Evolutionary conservation across 2,329 filamentous ascomycete species (phyloP).

Genomic region (Pseudopyrenochaeta lycopersici): DNA sequence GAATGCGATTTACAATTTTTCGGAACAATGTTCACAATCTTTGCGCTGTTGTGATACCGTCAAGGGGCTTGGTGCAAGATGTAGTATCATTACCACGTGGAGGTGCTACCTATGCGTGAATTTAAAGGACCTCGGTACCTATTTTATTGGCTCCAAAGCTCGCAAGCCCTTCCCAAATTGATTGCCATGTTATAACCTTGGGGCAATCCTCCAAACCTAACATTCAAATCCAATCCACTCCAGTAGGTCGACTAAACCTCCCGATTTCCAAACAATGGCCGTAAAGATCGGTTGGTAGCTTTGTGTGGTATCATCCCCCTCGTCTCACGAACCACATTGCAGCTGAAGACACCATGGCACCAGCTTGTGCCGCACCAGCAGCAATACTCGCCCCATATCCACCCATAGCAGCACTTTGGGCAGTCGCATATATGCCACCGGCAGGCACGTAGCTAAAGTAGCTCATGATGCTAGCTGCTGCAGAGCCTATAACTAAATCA

Average conservation of each 20-base stretch:
- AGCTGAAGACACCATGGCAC: constrained; percentile 24
- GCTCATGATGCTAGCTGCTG: constrained; percentile 30
- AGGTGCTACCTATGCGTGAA: not conserved
- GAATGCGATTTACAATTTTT: not conserved
- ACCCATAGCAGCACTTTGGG: constrained; percentile 45
- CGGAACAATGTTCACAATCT: no score
- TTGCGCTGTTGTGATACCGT: not conserved
- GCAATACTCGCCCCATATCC: constrained; percentile 38
- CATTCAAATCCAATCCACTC: not conserved
- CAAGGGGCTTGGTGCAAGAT: not conserved
- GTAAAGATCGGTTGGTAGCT: no score
- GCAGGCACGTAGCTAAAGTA: constrained; percentile 30
- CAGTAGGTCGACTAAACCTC: no score
- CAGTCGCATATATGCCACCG: constrained; percentile 29
- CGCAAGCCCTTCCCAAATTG: constrained; percentile 6
- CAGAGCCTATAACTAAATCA: constrained; percentile 18
- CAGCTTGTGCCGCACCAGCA: constrained; percentile 27
- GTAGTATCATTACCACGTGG: not conserved
- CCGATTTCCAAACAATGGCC: no score
- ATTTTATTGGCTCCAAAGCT: constrained; percentile 15
- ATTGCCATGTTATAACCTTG: not conserved
- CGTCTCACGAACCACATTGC: constrained; percentile 16
- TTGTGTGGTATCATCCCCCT: no score
- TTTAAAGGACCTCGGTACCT: constrained; percentile 10
- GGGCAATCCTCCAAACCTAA: not conserved